Evolutionary conservation across 2,329 filamentous ascomycete species (phyloP), one percentile per base, ranked within the genome.

Genomic region (Apiospora koreana): DNA sequence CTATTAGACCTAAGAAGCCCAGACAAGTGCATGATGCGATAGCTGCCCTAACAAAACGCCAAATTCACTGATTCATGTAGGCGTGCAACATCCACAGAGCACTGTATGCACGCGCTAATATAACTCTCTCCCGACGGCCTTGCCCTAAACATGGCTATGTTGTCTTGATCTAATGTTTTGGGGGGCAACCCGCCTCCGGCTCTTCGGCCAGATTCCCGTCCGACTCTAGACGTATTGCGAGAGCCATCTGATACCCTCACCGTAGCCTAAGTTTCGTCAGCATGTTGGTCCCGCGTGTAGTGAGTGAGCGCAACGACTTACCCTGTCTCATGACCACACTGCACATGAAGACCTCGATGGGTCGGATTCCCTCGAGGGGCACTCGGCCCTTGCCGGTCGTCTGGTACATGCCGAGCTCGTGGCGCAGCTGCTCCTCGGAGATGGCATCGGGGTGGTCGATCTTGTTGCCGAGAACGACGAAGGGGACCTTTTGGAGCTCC

Each of bases 261-360:
- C 94, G 82, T 97, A 97, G 75, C 93, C 90, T 92, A 74, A 1
- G n/a, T 35, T 14, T 38, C 9, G 31, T 62, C 45, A 71, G 68
- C 23, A 46, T 48, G 45, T 71, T 64, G 75, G 75, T 76, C 35
- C 45, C 28, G 43, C 38, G 31, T n/a, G 16, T 38, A 65, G 69
- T 48, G 45, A 65, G 69, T 50, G 45, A 28, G 42, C 70, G 46
- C 67, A 54, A 72, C 10, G 48, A 83, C 88, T 76, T 77, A 92
- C 90, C 96, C 87, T 98, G 95, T 83, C 95, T 90, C 94, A 98
- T 97, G 73, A 98, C 95, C 76, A 98, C 95, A 78, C 94, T 97
- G 89, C 95, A 98, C 96, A 99, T 97, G 84, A 98, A 98, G 73
- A 98, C 90, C 88, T 99, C 96, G 79, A 99, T 95, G 31, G 95